These are phyloP conservation scores for Chytriomyces sp. DNA, from an alignment of 192 early-diverging fungal genomes.

Conservation along the genomic window DNA sequence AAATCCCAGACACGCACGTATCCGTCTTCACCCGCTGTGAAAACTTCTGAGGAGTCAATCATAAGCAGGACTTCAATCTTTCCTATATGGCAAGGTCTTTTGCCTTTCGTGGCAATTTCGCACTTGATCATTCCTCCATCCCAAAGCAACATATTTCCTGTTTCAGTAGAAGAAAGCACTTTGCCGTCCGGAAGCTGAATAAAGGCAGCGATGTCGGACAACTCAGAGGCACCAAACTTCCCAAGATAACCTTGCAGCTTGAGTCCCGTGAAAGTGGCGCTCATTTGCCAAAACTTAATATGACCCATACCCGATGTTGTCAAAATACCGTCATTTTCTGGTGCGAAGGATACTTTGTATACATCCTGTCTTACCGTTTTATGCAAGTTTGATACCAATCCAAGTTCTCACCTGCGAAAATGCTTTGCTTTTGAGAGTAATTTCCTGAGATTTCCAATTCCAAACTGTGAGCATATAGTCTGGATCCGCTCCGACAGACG, in stretches of 20 bases:
- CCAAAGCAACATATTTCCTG: conserved; percentile 65
- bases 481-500: conserved; percentile 60
- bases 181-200: conserved; percentile 64
- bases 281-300: conserved; percentile 69
- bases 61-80: conserved; percentile 52
- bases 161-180: conserved; percentile 61
- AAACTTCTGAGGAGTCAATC: conserved; percentile 56
- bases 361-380: conserved; percentile 47
- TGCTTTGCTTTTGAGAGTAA: conserved; percentile 61
- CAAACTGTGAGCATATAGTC: conserved; percentile 69
- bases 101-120: conserved; percentile 53
- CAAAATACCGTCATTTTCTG: conserved; percentile 55
- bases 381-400: too few species aligned
- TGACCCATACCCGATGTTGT: conserved; percentile 69
- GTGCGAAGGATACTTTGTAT: conserved; percentile 54
- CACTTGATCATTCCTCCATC: conserved; percentile 71
- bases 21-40: conserved; percentile 63
- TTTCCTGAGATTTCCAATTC: conserved; percentile 57
- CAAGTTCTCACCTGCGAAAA: conserved; percentile 55
- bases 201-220: conserved; percentile 62
- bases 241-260: conserved; percentile 66
- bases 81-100: conserved; percentile 56
- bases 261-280: conserved; percentile 63
- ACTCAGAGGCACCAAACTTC: conserved; percentile 63
- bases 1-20: conserved; percentile 64